Conservation (phyloP, 2,329 filamentous ascomycete genomes). For the Biscogniauxia mediterranea region DNA sequence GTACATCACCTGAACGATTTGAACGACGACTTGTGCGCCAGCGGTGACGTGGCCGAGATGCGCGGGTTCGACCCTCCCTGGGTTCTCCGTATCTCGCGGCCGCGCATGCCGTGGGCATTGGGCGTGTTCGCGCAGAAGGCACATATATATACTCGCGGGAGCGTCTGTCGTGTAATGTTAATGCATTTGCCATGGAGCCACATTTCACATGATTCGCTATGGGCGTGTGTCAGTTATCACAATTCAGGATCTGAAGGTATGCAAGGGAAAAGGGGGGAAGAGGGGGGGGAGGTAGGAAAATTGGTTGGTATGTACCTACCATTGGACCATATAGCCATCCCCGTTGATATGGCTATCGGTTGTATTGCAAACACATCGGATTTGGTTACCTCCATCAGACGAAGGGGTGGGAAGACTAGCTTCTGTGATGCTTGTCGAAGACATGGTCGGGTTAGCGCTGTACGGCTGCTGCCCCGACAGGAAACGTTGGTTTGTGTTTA, state of each 20-base stretch:
- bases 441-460: constrained; percentile 38
- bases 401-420: constrained; percentile 47
- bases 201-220: constrained; percentile 63
- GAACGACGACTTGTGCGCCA: constrained; percentile 46
- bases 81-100: constrained; percentile 42
- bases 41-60: constrained; percentile 36
- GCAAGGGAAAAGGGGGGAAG: not conserved
- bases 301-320: constrained; percentile 52
- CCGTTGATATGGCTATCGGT: constrained; percentile 37
- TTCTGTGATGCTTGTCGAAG: constrained; percentile 52
- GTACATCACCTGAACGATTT: constrained; percentile 44
- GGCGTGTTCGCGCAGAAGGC: constrained; percentile 62
- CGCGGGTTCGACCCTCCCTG: constrained; percentile 26
- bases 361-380: constrained; percentile 57
- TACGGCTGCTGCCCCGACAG: constrained; percentile 29
- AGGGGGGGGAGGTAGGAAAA: not conserved
- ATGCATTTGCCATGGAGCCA: constrained; percentile 64
- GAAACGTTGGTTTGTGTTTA: constrained; percentile 37
- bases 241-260: constrained; percentile 1
- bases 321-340: constrained; percentile 60
- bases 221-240: constrained; percentile 11
- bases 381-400: constrained; percentile 41
- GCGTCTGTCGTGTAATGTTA: constrained; percentile 55
- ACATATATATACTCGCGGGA: constrained; percentile 62
- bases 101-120: constrained; percentile 48